phyloP scores from a whole-genome alignment of 129 eudicot species.

The Tanacetum coccineum region DNA sequence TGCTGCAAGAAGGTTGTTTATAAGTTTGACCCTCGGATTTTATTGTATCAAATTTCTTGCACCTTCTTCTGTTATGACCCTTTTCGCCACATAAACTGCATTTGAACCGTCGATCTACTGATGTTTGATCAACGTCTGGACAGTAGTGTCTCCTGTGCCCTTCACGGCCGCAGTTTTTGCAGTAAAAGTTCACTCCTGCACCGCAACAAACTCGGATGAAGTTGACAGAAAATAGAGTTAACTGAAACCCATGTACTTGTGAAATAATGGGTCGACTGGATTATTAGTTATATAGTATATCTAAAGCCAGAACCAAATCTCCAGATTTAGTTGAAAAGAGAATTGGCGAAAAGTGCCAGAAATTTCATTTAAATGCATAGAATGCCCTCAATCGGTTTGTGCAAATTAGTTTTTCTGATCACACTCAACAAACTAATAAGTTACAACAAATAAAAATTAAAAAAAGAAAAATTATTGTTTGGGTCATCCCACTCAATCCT shows the following conservation, averaged over 20 bases:
- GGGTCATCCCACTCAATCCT: background rate
- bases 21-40: conserved; percentile 16
- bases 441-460: background rate
- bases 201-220: background rate
- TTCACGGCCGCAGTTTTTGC: conserved; percentile 73
- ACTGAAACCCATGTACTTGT: no score
- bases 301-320: no score
- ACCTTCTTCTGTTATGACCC: conserved; percentile 87
- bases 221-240: no score
- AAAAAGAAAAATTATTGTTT: background rate
- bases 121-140: conserved; percentile 45
- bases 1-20: conserved; percentile 47
- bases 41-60: conserved; percentile 35
- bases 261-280: no score
- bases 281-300: no score
- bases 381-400: background rate
- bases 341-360: background rate
- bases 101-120: conserved; percentile 44
- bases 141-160: conserved; percentile 86
- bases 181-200: conserved; percentile 70
- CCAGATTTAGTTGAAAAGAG: background rate
- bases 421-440: background rate
- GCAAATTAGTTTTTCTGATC: background rate
- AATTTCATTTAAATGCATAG: background rate
- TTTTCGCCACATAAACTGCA: conserved; percentile 69